Base-by-base conservation (phyloP, 306 rosid species). In the Pterocarpus macrocarpus region DNA sequence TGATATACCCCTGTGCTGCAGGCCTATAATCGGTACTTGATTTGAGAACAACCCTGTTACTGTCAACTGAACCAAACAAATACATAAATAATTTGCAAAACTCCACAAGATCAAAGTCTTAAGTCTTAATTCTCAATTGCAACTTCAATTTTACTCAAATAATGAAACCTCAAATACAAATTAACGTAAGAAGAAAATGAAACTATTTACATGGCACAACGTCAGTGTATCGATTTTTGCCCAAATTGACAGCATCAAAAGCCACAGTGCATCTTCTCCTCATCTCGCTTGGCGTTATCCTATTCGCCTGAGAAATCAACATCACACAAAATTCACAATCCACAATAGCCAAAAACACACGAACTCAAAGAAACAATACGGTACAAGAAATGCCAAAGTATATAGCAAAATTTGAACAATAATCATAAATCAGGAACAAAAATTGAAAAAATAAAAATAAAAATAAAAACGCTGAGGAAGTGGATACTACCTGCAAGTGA, bases 21-120 rank as follows among this genome's bases (percentile, higher is more conserved):
- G 93, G 90, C 80, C 98, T 93, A 77, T 95, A 93, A 87, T 95
- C 98, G 57, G 86, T 73, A 71, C 94, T 87, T 0, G 91, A 90
- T 49, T 85, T 78, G 36, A 93, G 97, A 50, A 93, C 93, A 17
- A 91, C 86, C 86, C 98, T 88, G 64, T 80, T 87, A 12, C 81
- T 77, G 80, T 95, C 98, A 91, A 90, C 98, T 95, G 90, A 87
- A 77, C 8, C 6, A 80, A 35, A 8, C 1, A n/a, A 17, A 34
- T n/a, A 65, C 7, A 43, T 2, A 57, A 57, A 41, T 44, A 55
- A 53, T 53, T 13, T 16, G 17, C 17, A 64, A 64, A 79, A 32
- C 49, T 62, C 69, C 5, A 59, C 36, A 22, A 12, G 58, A 55
- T 2, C 35, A 45, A 28, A 34, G 11, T 2, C 30, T 57, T 13